Base-by-base conservation (phyloP, 441 rosid genomes). In the Macaranga tanarius region DNA sequence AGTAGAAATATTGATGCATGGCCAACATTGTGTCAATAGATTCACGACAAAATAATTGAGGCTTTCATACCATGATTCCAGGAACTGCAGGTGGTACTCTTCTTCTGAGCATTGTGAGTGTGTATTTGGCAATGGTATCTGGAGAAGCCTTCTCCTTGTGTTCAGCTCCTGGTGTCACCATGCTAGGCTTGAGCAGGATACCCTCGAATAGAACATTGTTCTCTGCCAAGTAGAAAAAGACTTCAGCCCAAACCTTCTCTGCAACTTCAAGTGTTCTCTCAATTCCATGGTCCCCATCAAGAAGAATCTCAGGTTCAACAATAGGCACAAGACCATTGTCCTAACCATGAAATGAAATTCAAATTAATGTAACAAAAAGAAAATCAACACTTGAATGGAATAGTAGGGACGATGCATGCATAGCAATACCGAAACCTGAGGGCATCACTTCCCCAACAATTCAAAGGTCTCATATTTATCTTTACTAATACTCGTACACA, bases 161-260 rank as follows among this genome's bases (percentile, higher is more conserved):
- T 79, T 93, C 99, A 61, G 99, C 97, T 1, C 99, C 99, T 8
- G 98, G 98, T 19, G 97, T 93, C 42, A 95, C 99, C 99, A 95
- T 95, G 91, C 99, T 95, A 12, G 99, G 99, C 82, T 95, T 95
- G 64, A 95, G 91, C 55, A 95, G 81, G 78, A 95, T 95, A 50
- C 99, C 99, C 79, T 95, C 99, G 10, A 95, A 86, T 73, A 83
- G 9, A 10, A 95, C 98, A 78, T 93, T 93, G 88, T 91, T 93
- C 82, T 95, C 84, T 1, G 97, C 97, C 89, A 95, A 79, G 75
- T 95, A 93, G 90, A 73, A 95, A 79, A 95, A 95, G 79, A 95
- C 99, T 79, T 95, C 96, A 7, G 98, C 84, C 99, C 99, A 95
- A 65, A 95, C 99, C 84, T 90, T 89, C 86, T 93, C 95, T 48